Conservation (phyloP, 805 yeast genomes). For the Limtongia smithiae region DNA sequence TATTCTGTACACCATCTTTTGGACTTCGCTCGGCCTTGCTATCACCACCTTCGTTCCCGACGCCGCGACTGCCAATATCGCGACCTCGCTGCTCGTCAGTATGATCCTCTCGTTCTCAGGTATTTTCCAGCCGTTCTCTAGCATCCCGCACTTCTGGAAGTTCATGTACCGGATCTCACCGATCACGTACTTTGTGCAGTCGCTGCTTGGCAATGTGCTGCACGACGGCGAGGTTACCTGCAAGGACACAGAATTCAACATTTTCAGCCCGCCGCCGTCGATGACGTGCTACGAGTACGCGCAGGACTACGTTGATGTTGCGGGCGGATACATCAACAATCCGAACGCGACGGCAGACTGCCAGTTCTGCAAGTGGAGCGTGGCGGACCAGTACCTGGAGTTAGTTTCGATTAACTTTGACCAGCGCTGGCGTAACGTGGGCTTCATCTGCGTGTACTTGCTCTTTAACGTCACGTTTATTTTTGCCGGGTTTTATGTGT, state of each 20-base stretch:
- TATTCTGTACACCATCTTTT: constrained; percentile 50
- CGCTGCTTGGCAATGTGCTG: constrained; percentile 48
- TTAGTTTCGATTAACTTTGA: constrained; percentile 40
- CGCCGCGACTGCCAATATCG: constrained; percentile 61
- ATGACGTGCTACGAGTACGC: constrained; percentile 61
- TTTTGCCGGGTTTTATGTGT: constrained; percentile 16
- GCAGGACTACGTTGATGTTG: constrained; percentile 41
- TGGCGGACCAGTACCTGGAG: constrained; percentile 31
- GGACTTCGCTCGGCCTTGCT: constrained; percentile 53
- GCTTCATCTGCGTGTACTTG: constrained; percentile 50
- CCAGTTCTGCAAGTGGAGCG: constrained; percentile 23
- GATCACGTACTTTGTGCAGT: constrained; percentile 64
- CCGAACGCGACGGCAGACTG: constrained; percentile 33
- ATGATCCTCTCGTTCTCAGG: constrained; percentile 66
- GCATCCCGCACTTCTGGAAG: constrained; percentile 80
- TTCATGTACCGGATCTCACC: constrained; percentile 76
- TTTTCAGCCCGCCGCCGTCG: constrained; percentile 55
- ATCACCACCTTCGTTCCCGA: constrained; percentile 58
- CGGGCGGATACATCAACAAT: constrained; percentile 33
- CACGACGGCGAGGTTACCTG: constrained; percentile 55
- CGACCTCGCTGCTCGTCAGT: constrained; percentile 53
- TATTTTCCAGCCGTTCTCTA: constrained; percentile 53
- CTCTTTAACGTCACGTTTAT: constrained; percentile 38
- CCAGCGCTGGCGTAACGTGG: constrained; percentile 65
- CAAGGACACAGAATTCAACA: constrained; percentile 46